These are phyloP conservation scores for Echria macrotheca DNA, from an alignment of 495 filamentous ascomycete species.

Conservation along the genomic window DNA sequence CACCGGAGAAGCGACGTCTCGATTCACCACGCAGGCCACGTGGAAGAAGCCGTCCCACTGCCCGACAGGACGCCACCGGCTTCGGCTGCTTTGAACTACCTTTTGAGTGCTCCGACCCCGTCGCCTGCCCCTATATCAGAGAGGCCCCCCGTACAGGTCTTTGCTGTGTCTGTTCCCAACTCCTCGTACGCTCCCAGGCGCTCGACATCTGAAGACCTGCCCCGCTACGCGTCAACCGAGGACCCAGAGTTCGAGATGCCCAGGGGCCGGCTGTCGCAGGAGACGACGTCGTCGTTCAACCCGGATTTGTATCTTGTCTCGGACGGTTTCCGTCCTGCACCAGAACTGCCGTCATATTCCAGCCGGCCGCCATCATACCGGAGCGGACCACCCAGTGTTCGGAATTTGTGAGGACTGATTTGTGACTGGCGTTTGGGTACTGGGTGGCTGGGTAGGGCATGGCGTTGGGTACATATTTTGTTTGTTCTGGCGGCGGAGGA, in stretches of 20 bases:
- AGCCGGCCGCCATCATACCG: constrained; percentile 9
- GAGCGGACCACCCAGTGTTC: neutral
- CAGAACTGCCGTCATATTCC: constrained; percentile 14
- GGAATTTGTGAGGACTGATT: neutral
- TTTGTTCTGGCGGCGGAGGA: neutral
- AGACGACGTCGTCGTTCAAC: constrained; percentile 19
- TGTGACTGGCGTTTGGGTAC: neutral
- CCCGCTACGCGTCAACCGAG: constrained; percentile 2
- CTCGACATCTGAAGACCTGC: neutral
- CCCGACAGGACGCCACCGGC: neutral
- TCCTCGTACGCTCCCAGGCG: neutral
- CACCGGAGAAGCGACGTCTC: neutral
- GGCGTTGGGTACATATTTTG: neutral
- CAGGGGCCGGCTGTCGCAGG: constrained; percentile 11
- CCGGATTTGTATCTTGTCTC: constrained; percentile 20
- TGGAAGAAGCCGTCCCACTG: constrained; percentile 9
- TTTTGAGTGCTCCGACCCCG: too few species aligned
- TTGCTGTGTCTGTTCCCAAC: neutral
- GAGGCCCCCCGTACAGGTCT: too few species aligned
- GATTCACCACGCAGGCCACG: neutral
- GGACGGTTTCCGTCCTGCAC: constrained; percentile 21
- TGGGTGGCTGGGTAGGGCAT: too few species aligned
- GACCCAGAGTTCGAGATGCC: neutral
- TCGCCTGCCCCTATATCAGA: too few species aligned
- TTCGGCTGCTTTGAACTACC: too few species aligned